Percentiles rank a stretch among this genome's conserved stretches.
These are phyloP conservation scores for Hanseniaspora taiwanica DNA, from an alignment of 805 yeast species.

Conservation along the genomic window DNA sequence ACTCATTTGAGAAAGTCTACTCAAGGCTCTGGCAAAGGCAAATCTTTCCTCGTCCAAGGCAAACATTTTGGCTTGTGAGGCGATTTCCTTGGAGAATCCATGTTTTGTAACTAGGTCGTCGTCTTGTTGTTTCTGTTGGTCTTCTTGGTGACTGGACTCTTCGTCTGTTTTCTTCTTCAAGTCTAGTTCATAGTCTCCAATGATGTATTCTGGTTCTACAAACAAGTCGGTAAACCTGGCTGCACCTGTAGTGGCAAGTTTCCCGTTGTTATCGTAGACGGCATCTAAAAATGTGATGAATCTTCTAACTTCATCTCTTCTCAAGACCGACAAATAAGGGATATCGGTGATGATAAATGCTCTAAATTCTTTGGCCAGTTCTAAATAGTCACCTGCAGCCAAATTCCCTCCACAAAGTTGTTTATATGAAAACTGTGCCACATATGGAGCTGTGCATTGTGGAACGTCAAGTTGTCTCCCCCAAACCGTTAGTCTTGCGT, in stretches of 20 bases:
- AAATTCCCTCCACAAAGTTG: slow-evolving; percentile 78
- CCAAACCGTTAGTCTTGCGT: slow-evolving; percentile 50
- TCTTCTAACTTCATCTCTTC: slow-evolving; percentile 75
- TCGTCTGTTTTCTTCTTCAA: slow-evolving; percentile 16
- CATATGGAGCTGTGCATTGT: slow-evolving; percentile 56
- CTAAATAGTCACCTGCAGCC: slow-evolving; percentile 90
- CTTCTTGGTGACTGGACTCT: slow-evolving; percentile 7
- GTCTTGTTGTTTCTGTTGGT: slow-evolving; percentile 19
- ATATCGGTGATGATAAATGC: slow-evolving; percentile 86
- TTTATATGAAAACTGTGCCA: slow-evolving; percentile 80
- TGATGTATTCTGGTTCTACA: slow-evolving; percentile 59
- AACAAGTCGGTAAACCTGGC: slow-evolving; percentile 75
- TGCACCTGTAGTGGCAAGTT: slow-evolving; percentile 80
- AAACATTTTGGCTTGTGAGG: slow-evolving; percentile 61
- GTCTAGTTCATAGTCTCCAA: slow-evolving; percentile 24
- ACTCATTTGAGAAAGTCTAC: slow-evolving; percentile 87
- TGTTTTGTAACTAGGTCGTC: slow-evolving; percentile 49
- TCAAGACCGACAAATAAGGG: slow-evolving; percentile 67
- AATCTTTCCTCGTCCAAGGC: slow-evolving; percentile 89
- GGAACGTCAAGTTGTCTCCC: slow-evolving; percentile 77
- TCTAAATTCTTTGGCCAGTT: slow-evolving; percentile 61
- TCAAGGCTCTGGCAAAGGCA: slow-evolving; percentile 91
- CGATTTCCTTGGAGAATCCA: slow-evolving; percentile 63
- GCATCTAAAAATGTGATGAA: slow-evolving; percentile 94
- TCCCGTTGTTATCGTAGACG: slow-evolving; percentile 80